Base-by-base conservation (phyloP, 495 filamentous ascomycete genomes). In the Xylaria longipes region DNA sequence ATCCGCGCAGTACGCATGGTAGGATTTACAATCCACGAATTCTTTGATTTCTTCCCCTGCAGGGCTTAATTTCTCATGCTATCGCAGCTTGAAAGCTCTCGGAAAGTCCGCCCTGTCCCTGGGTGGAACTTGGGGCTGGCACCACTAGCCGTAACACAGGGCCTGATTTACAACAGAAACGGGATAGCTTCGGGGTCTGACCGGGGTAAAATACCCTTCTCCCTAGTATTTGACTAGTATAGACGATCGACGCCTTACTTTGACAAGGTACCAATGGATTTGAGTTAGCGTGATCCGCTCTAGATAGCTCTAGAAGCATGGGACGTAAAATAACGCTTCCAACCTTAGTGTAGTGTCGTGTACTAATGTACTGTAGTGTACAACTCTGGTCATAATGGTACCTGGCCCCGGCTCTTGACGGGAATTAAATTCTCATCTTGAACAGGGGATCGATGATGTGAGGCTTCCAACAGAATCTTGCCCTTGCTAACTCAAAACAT, bases 351-450 rank as follows among this genome's bases (percentile, higher is more conserved):
- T 62, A n/a, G n/a, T n/a, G n/a, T n/a, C n/a, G n/a, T n/a, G n/a
- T n/a, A n/a, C n/a, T n/a, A n/a, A n/a, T n/a, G n/a, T n/a, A n/a
- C n/a, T n/a, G n/a, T n/a, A n/a, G n/a, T n/a, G n/a, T n/a, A n/a
- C n/a, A n/a, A n/a, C n/a, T n/a, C n/a, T n/a, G n/a, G n/a, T n/a
- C n/a, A 37, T 25, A 39, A 43, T 43, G 60, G 37, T 17, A 15
- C 33, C 22, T 62, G 27, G 60, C 60, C 60, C 57, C 60, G 33
- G 60, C 35, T 62, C 60, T 62, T 41, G 37, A 12, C 60, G 60
- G 31, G 60, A 62, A 62, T 62, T 43, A 41, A 62, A 62, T 43
- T 41, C 60, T 43, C 31, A 39, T 25, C 60, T 35, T 62, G 11
- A n/a, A 43, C 37, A 41, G 37, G 60, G 60, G 33, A n/a, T 37